Base-by-base conservation (phyloP, 371 early-diverging fungal genomes). In the Mucor sp. region DNA sequence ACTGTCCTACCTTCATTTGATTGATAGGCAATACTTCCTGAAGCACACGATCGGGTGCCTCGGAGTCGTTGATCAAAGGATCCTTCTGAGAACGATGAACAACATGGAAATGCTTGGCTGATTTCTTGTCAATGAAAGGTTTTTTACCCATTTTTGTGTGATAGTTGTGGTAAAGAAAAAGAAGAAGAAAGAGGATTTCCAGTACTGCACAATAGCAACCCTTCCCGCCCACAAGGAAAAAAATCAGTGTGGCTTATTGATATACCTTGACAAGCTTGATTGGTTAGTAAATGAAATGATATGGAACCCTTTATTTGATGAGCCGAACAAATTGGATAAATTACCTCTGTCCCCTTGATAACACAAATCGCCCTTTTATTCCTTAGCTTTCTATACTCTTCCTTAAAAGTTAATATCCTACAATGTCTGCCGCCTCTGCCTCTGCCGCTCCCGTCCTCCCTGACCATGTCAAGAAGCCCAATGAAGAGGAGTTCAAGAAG, bases 81-180 rank as follows among this genome's bases (percentile, higher is more conserved):
- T 98, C 98, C 67, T 94, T 86, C 79, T 96, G 96, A n/a, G 97
- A 96, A 74, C 98, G 87, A 78, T 97, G 95, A 17, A 97, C 94
- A 35, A 98, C 85, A 74, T 93, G 91, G 82, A 86, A 98, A 72
- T 92, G 91, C 60, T 91, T 89, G 53, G 97, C 90, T 37, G 78
- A 79, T 72, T 90, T 90, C 68, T 89, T 87, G 88, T 97, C 94
- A 71, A 97, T 95, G 76, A 98, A 98, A 35, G 83, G 80, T 62
- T 94, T 93, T 77, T 87, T 90, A 65, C 82, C 89, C 93, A 92
- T 93, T 39, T 17, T 67, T 19, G 53, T 9, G 25, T 25, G 37
- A 47, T 33, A 9, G 15, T 27, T 28, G 30, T 28, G 41, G 15
- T 30, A 41, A 27, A 39, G 35, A 67, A 67, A 41, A n/a, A 58